Base-by-base conservation (phyloP, 2,329 filamentous ascomycete species). In the Curvularia hawaiiensis region DNA sequence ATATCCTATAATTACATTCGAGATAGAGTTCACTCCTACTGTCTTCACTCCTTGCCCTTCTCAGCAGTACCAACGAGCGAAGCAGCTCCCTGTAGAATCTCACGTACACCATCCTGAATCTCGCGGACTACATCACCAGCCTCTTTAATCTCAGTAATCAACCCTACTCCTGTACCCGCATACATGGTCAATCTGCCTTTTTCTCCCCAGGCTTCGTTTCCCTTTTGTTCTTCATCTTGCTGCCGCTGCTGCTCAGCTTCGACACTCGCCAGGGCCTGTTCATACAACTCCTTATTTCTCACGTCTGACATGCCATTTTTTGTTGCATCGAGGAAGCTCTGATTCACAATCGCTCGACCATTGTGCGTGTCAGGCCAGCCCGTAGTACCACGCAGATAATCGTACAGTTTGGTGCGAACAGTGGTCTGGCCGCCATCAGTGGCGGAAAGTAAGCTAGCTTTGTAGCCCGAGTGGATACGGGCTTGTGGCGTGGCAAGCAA, bases 381-480 rank as follows among this genome's bases (percentile, higher is more conserved):
- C 87, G 89, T 78, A 0, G 84, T 88, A 0, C 84, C 85, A 4
- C 85, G 74, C 7, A 86, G 72, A 9, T 72, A 72, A 68, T 85
- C 83, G 66, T 84, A 85, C 1, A 85, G 68, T 39, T 77, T 81
- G 3, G 80, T 82, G 48, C 82, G 69, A 14, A 78, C 76, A 0
- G 84, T 86, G n/a, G 62, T 78, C 45, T 79, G 72, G 0, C 83
- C 83, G 1, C 84, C 84, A 68, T 85, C 83, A 1, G 51, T 69
- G 4, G 80, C 78, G 14, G 39, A 7, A 9, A 41, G 11, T 8
- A 41, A 22, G 18, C 53, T 52, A 76, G 68, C 16, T 78, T 75
- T 35, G 33, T 35, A 35, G 33, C 33, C 33, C 3, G 33, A 14
- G 10, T 35, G 33, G 14, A 35, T 35, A 10, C 33, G 14, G 12